Base-by-base conservation (phyloP, 139 green algal species). In the Ettlia oleoabundans region DNA sequence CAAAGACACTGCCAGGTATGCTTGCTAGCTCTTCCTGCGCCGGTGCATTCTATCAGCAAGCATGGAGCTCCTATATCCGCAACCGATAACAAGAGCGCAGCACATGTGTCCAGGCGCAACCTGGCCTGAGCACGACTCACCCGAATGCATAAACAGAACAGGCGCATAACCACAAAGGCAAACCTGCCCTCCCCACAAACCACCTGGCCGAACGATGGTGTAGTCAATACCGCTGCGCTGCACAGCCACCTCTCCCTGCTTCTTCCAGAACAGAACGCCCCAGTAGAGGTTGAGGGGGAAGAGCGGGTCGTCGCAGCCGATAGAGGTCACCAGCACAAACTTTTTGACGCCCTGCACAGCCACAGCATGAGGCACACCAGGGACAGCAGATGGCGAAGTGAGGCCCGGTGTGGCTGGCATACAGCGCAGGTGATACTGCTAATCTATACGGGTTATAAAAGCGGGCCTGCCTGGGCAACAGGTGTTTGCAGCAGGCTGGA, bases 221-320 rank as follows among this genome's bases (percentile, higher is more conserved):
- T 95, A 96, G 63, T 89, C 78, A 22, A 97, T 61, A 30, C 93
- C 93, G 3, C 80, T 91, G n/a, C 93, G 87, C 79, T 96, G 94
- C 85, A 97, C 70, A 72, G 84, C 91, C 89, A 93, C 89, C 86
- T 97, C 94, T 19, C 85, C 86, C 93, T 91, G 89, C 84, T 96
- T 95, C 89, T 96, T 96, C 86, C 86, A 93, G 51, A 94, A 80
- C 43, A 94, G 81, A 21, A 96, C 90, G 53, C 92, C 92, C 84
- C 88, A 96, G 76, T 94, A 92, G 7, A 94, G 85, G 84, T 97
- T 97, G 32, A 96, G 89, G 2, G 91, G 91, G 79, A 96, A 85
- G 47, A 95, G 82, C 7, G 81, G 80, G 38, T 95, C 92, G 73
- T 97, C 93, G 2, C 82, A 80, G n/a, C 93, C 93, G 69, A 97